Base-by-base conservation (phyloP, 2,329 filamentous ascomycete genomes). In the Fusarium sp. region DNA sequence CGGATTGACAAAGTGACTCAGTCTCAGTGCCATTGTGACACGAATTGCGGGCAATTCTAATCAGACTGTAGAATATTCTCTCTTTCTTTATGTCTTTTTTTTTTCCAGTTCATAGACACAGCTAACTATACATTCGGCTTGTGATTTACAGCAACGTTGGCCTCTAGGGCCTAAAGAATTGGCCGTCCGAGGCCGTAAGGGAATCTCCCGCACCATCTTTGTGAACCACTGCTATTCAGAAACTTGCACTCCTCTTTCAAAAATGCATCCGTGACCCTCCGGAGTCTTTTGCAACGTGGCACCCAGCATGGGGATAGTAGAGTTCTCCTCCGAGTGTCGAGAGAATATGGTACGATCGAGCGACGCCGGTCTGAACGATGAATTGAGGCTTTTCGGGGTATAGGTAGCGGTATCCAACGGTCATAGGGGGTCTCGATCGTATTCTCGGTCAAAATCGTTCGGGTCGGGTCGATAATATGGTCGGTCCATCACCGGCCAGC, bases 401-500 rank as follows among this genome's bases (percentile, higher is more conserved):
- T 31, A 29, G 22, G 11, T 38, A 7, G 27, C 17, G n/a, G 14
- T 24, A 57, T 55, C 31, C 22, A 38, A 38, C 22, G 10, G 8
- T 20, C 36, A 17, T n/a, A 33, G 31, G 29, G 24, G 27, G 36
- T 31, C 31, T 63, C 22, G 9, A 46, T 40, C 5, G 36, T 53
- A n/a, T 27, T 36, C 44, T 57, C 62, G 12, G n/a, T 66, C 29
- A 40, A 53, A 16, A 20, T 70, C 27, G 9, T 53, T 46, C 29
- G 44, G 27, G 40, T 46, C 29, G 36, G 27, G 40, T 49, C n/a
- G 27, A 53, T 53, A 53, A 44, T 64, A 58, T 66, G 66, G 51
- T 72, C 62, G 61, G 59, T 72, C 62, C 36, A 66, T 81, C 72
- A 81, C 71, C 78, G 77, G 57, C 72, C 67, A 53, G 64, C 64